phyloP scores from a whole-genome alignment of 2,329 filamentous ascomycete genomes.

The Cladosporium cucumerinum region DNA sequence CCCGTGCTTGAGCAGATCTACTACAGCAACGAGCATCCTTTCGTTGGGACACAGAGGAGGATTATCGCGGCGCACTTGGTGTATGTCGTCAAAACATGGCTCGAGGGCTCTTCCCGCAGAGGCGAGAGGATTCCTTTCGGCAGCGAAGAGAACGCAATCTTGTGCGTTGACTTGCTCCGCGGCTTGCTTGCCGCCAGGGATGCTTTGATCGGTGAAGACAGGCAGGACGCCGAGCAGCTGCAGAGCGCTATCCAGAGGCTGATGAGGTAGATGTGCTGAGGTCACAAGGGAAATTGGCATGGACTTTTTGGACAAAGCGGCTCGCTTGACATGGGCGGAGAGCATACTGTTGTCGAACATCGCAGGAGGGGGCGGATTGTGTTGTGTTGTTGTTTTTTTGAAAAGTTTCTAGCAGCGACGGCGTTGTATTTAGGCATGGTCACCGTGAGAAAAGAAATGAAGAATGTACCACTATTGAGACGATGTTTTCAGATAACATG shows the following conservation, averaged over 20 bases:
- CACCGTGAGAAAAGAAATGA: background rate
- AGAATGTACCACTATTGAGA: conserved; percentile 13
- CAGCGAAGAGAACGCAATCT: conserved; percentile 55
- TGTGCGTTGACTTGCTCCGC: conserved; percentile 33
- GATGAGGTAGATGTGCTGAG: conserved; percentile 5
- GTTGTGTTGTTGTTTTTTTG: conserved; percentile 2
- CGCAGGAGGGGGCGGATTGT: background rate
- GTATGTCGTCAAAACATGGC: conserved; percentile 61
- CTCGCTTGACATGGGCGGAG: background rate
- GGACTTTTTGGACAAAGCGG: background rate
- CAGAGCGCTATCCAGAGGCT: conserved; percentile 13
- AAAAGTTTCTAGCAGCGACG: conserved; percentile 9
- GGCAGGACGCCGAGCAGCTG: conserved; percentile 24
- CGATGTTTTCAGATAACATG: background rate
- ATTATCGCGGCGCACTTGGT: conserved; percentile 60
- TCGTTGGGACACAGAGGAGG: conserved; percentile 54
- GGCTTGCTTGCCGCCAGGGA: conserved; percentile 24
- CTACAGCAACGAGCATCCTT: conserved; percentile 64
- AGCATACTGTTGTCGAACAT: background rate
- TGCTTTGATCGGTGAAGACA: conserved; percentile 24
- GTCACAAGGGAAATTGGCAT: background rate
- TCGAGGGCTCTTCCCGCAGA: conserved; percentile 52
- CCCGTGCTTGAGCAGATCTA: conserved; percentile 63
- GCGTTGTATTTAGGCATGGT: conserved; percentile 16
- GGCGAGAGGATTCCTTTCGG: conserved; percentile 56